Conservation (phyloP, 768 basidiomycete species). For the Clitopilus passeckerianus region DNA sequence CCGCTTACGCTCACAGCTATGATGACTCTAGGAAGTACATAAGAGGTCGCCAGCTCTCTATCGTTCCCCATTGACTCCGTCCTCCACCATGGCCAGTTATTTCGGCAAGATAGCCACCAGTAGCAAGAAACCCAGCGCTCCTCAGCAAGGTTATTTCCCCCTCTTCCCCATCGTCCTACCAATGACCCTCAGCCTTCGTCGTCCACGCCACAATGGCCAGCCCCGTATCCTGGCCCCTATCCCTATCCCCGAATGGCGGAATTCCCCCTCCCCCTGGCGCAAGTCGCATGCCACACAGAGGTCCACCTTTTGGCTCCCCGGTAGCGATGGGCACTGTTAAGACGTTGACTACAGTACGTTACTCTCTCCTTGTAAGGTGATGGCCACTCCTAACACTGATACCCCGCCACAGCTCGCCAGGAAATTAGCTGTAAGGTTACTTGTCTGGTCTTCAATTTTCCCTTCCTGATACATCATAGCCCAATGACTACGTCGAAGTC, state of each 20-base stretch:
- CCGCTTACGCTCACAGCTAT: background rate
- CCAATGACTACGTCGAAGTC: conserved; percentile 16
- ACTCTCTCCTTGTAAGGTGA: background rate
- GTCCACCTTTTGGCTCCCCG: background rate
- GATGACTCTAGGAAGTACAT: background rate
- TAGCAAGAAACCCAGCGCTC: background rate
- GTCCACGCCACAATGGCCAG: conserved; percentile 2
- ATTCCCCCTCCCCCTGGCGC: background rate
- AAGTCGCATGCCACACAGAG: background rate
- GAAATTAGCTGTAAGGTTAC: background rate
- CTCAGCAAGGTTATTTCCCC: background rate
- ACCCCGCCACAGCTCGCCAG: background rate
- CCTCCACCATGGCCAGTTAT: background rate
- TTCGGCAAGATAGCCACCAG: background rate
- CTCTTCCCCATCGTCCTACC: background rate
- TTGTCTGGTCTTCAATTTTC: too few species aligned
- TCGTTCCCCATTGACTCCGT: background rate
- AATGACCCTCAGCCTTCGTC: background rate
- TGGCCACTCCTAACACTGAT: background rate
- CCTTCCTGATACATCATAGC: background rate
- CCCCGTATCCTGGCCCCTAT: background rate
- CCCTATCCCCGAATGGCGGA: background rate
- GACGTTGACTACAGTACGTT: background rate
- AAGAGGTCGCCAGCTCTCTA: background rate
- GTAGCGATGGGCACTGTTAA: background rate